Evolutionary conservation across 2,329 filamentous ascomycete species (phyloP), one percentile per base, ranked within the genome.

Genomic region (Macrophomina phaseolina): DNA sequence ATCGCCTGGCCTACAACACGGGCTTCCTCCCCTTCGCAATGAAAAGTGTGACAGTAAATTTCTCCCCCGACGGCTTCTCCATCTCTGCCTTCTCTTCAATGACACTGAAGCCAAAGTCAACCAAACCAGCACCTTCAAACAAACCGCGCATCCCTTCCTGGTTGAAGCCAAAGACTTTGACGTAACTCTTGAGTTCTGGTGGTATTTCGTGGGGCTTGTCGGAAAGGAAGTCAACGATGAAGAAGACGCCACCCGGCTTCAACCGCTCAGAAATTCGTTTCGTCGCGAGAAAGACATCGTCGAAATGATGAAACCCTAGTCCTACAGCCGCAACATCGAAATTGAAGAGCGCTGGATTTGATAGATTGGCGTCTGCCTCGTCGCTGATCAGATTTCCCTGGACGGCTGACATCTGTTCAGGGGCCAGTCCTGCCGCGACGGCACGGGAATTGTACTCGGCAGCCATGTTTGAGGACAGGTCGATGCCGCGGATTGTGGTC

Each of bases 381-480:
- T 73, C 73, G 45, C 75, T 71, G 53, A 79, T 74, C 0, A 83
- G 69, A 67, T 83, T 74, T 7, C 79, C 77, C 4, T 72, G 68
- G 0, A 75, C 68, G 36, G 76, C 76, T 16, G 70, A 67, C 45
- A 78, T 73, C 16, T 67, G 68, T 2, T 67, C 48, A 2, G 58
- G 32, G 0, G 70, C 56, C 3, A 77, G 45, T 7, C 70, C 70
- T 9, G 72, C 70, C 8, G 66, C 53, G 4, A 49, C 63, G 23
- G 87, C 88, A 32, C 85, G 82, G 11, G 80, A 77, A 74, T 93
- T 93, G 80, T 90, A 94, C 6, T 83, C 81, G 0, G 81, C 79
- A 5, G 92, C 85, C 91, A 93, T 93, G 68, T 87, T 87, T 69
- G 88, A 84, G 0, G 90, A 90, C 66, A 93, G 79, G 73, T 94